Evolutionary conservation across 768 basidiomycete genomes (phyloP).

Genomic region (Phlebiopsis flavidoalba): DNA sequence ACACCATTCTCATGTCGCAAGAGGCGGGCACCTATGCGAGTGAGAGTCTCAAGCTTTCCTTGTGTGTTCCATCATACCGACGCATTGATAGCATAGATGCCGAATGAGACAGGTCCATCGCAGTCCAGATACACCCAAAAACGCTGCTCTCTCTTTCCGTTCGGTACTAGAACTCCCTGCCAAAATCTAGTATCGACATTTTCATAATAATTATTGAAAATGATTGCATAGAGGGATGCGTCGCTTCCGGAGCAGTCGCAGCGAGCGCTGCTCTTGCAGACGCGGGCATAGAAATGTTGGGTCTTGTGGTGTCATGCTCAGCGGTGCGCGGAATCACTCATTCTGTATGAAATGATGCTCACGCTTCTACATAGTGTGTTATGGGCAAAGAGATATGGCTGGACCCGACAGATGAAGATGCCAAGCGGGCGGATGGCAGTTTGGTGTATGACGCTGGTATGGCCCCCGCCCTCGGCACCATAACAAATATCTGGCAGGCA

Average conservation of each 20-base stretch:
- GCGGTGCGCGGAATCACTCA: conserved; percentile 44
- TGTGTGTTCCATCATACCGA: background rate
- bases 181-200: conserved; percentile 91
- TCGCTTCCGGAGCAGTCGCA: conserved; percentile 83
- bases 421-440: conserved; percentile 49
- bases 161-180: conserved; percentile 83
- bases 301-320: conserved; percentile 80
- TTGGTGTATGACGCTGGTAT: conserved; percentile 77
- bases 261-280: conserved; percentile 89
- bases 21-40: conserved; percentile 81
- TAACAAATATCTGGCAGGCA: conserved; percentile 85
- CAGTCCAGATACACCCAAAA: conserved; percentile 81
- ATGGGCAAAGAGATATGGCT: conserved; percentile 60
- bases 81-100: conserved; percentile 55
- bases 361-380: conserved; percentile 39
- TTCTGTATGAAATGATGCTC: background rate
- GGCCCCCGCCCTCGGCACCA: conserved; percentile 78
- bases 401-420: conserved; percentile 78
- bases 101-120: conserved; percentile 84
- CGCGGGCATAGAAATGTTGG: conserved; percentile 89
- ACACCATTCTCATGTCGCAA: conserved; percentile 84
- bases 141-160: conserved; percentile 80
- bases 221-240: conserved; percentile 86
- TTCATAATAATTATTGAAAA: conserved; percentile 87
- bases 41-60: conserved; percentile 37